phyloP scores from a whole-genome alignment of 495 filamentous ascomycete species.

The Pyronema domesticum region DNA sequence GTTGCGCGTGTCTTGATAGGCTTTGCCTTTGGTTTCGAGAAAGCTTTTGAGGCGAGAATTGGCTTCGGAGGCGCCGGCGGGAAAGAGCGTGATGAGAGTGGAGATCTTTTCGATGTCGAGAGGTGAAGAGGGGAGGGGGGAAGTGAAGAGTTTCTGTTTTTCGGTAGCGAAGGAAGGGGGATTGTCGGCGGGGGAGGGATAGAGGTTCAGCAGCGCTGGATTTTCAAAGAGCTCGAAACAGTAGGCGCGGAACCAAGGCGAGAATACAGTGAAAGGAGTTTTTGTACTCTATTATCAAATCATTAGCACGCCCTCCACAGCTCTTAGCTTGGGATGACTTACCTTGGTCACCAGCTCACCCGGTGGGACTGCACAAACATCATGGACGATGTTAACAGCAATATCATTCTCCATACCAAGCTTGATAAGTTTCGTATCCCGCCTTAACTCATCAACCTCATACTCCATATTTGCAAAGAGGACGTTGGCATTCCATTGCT shows the following conservation, averaged over 20 bases:
- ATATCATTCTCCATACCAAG: constrained; percentile 42
- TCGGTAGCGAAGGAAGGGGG: constrained; percentile 34
- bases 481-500: constrained; percentile 58
- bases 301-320: neutral
- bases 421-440: constrained; percentile 50
- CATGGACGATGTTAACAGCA: constrained; percentile 47
- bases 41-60: constrained; percentile 49
- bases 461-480: constrained; percentile 58
- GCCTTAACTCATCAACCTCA: constrained; percentile 57
- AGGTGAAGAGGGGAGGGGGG: constrained; percentile 43
- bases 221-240: constrained; percentile 50
- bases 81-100: constrained; percentile 38
- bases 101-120: constrained; percentile 41
- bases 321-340: neutral
- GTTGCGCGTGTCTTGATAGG: constrained; percentile 44
- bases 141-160: constrained; percentile 44
- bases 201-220: constrained; percentile 42
- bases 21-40: constrained; percentile 41
- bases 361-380: constrained; percentile 67
- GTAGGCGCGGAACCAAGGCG: constrained; percentile 68
- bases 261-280: constrained; percentile 70
- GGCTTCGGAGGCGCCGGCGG: constrained; percentile 66
- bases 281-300: constrained; percentile 28
- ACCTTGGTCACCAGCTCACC: constrained; percentile 35
- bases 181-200: constrained; percentile 44